phyloP scores from a whole-genome alignment of 164 flowering plant species.

The Berberis thunbergii region DNA sequence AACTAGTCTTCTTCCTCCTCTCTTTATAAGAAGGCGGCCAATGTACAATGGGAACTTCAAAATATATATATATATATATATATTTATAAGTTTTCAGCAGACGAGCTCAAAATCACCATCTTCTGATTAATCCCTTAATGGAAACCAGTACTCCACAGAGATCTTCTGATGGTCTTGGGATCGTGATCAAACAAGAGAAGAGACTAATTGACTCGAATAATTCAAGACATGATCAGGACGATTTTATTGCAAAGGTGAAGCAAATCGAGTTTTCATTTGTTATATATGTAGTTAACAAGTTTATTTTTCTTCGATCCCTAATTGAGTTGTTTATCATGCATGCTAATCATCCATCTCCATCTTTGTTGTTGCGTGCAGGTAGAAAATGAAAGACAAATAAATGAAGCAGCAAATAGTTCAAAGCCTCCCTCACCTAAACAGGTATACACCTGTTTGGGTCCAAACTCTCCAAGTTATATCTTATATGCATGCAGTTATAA shows the following conservation, averaged over 20 bases:
- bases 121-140: constrained; percentile 5
- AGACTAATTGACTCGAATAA: constrained; percentile 2
- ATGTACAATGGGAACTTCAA: too few relatives aligned
- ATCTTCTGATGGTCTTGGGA: constrained; percentile 5
- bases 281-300: too few relatives aligned
- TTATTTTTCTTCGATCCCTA: too few relatives aligned
- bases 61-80: neutral
- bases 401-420: neutral
- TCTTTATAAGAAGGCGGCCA: constrained; percentile 1
- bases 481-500: too few relatives aligned
- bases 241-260: neutral
- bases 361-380: neutral
- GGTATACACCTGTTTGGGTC: too few relatives aligned
- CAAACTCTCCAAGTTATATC: too few relatives aligned
- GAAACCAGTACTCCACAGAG: constrained; percentile 11
- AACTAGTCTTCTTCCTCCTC: too few relatives aligned
- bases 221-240: neutral
- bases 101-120: neutral
- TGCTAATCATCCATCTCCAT: neutral
- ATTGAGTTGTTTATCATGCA: too few relatives aligned
- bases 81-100: neutral
- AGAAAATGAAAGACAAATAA: neutral
- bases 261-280: neutral
- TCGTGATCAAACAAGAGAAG: constrained; percentile 15
- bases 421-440: neutral